phyloP scores from a whole-genome alignment of 768 basidiomycete species.

The Kondoa malvinella region DNA sequence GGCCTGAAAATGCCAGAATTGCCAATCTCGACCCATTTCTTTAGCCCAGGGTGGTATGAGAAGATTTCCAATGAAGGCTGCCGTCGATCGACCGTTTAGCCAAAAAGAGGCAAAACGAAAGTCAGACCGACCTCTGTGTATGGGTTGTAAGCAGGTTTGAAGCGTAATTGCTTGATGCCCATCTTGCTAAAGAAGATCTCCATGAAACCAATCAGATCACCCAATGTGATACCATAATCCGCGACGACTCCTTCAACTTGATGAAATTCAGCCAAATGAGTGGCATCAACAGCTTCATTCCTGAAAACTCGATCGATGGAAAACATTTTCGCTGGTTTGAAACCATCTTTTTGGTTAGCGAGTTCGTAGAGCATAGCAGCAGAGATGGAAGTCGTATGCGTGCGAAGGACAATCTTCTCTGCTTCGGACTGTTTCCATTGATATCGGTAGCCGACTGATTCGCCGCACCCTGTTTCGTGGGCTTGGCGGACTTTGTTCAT shows the following conservation, averaged over 20 bases:
- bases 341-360: slow-evolving; percentile 48
- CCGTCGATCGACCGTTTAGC: slow-evolving; percentile 17
- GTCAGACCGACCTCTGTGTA: slow-evolving; percentile 61
- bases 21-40: slow-evolving; percentile 94
- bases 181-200: slow-evolving; percentile 94
- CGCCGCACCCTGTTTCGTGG: slow-evolving; percentile 57
- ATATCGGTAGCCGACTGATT: slow-evolving; percentile 86
- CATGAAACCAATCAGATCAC: slow-evolving; percentile 97
- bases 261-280: slow-evolving; percentile 96
- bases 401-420: slow-evolving; percentile 75
- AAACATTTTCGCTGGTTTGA: slow-evolving; percentile 44
- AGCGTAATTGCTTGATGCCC: slow-evolving; percentile 80
- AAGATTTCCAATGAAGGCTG: slow-evolving; percentile 95
- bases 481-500: slow-evolving; percentile 66
- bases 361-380: slow-evolving; percentile 86
- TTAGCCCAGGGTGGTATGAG: slow-evolving; percentile 83
- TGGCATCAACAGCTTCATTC: slow-evolving; percentile 96
- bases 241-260: slow-evolving; percentile 99
- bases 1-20: slow-evolving; percentile 96
- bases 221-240: slow-evolving; percentile 75
- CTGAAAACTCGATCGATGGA: slow-evolving; percentile 96
- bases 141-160: slow-evolving; percentile 98
- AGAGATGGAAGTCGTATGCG: slow-evolving; percentile 91
- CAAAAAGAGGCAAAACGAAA: not conserved
- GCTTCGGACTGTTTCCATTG: slow-evolving; percentile 91